Evolutionary conservation across 495 filamentous ascomycete species (phyloP).

Genomic region (Xylaria telfairii): DNA sequence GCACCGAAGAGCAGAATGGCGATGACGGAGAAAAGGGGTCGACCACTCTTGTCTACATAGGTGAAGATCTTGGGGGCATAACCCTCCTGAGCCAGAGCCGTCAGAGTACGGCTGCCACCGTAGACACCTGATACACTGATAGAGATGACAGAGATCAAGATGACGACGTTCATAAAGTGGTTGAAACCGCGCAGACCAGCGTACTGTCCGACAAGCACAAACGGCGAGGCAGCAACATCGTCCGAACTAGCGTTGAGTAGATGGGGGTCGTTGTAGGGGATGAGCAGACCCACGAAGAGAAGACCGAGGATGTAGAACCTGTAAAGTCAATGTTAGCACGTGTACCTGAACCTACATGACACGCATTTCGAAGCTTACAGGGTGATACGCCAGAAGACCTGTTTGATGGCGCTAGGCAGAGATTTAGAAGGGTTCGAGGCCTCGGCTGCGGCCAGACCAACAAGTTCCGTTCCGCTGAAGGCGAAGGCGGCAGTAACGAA

Average conservation of each 20-base stretch:
- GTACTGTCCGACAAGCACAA: conserved; percentile 72
- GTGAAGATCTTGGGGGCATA: conserved; percentile 63
- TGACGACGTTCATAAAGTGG: conserved; percentile 76
- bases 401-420: conserved; percentile 71
- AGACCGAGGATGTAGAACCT: conserved; percentile 75
- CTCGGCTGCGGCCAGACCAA: conserved; percentile 76
- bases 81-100: conserved; percentile 64
- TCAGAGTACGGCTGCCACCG: conserved; percentile 71
- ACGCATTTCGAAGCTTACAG: conserved; percentile 34
- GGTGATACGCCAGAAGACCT: conserved; percentile 76
- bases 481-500: conserved; percentile 79
- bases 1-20: conserved; percentile 55
- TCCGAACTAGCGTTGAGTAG: conserved; percentile 61
- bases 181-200: conserved; percentile 71
- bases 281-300: conserved; percentile 74
- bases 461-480: conserved; percentile 74
- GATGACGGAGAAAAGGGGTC: conserved; percentile 59
- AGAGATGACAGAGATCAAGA: conserved; percentile 71
- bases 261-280: conserved; percentile 60
- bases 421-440: conserved; percentile 67
- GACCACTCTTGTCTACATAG: conserved; percentile 64
- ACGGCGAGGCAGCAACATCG: conserved; percentile 69
- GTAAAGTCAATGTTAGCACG: neutral
- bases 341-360: neutral
- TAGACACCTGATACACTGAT: conserved; percentile 72